Base-by-base conservation (phyloP, 2,329 filamentous ascomycete genomes). In the Penicillium sp. region DNA sequence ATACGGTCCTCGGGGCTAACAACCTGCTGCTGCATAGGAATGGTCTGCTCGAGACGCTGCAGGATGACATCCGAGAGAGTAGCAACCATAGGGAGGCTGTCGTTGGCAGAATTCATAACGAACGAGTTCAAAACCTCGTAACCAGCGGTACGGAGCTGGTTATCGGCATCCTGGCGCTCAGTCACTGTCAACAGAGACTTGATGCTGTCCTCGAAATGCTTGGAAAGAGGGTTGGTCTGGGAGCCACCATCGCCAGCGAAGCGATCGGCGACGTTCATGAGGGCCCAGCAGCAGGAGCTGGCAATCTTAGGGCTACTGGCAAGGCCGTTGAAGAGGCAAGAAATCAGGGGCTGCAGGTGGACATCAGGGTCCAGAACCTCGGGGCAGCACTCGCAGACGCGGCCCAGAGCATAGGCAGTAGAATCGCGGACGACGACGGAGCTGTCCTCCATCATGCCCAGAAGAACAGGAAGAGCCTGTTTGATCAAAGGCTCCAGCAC, bases 61-160 rank as follows among this genome's bases (percentile, higher is more conserved):
- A 99, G 85, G 62, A 97, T 89, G 53, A 97, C 89, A 56, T 91
- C 88, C 4, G 90, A 94, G 18, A 99, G 83, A 37, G 86, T 86
- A 25, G 88, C 92, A 67, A 99, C 86, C 57, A 92, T 82, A 45
- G 82, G 81, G 65, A 97, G 81, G 72, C 89, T 95, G 68, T 97
- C 92, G 56, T 88, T 88, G 23, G 92, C 94, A 52, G 93, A 85
- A 71, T 95, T 96, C 69, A 89, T 89, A 51, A 97, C 90, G 67
- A 97, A 99, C 0, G 92, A 87, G 76, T 95, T 96, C 56, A 99
- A 85, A 22, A 99, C 94, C 75, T 99, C 94, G 72, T 99, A 99
- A 8, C 94, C 91, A 51, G 94, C 95, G 55, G 93, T 97, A 64
- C 94, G 89, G 23, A 97, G 88, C 61, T 92, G 85, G 59, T 92